Base-by-base conservation (phyloP, 176 grass and related monocot genomes). In the Oryza australiensis region DNA sequence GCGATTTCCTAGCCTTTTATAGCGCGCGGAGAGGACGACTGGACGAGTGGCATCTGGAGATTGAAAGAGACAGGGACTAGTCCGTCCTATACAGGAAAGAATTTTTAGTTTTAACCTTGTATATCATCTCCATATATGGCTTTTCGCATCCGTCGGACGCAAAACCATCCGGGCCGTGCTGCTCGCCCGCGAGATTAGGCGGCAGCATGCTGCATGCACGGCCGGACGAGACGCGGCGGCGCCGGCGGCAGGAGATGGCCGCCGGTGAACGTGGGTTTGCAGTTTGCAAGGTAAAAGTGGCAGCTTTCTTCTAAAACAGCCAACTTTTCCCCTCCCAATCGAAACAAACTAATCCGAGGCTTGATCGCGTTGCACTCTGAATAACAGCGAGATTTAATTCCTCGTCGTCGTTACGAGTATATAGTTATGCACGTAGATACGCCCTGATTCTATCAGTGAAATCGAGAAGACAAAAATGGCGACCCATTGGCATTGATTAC, bases 401-500 rank as follows among this genome's bases (percentile, higher is more conserved):
- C 0, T 3, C 2, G 2, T 2, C 9, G 0, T 3, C 40, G 5
- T 9, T 2, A 40, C 38, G 38, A 11, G 38, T 40, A 40, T 9
- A 1, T 8, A 40, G 9, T 40, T 40, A 12, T 16, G 38, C 7
- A 51, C 7, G 9, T 6, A 28, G 43, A 53, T 29, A 37, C 10
- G 6, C 7, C 41, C 30, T 5, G 12, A 46, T 35, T 45, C 12
- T 30, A 24, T 60, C 35, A 43, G 34, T 3, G 5, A 51, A 41
- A 67, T 67, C 16, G 24, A 43, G 0, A 3, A 13, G 68, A 8
- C 72, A 62, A 73, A 62, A 74, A 66, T 26, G 34, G 37, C 5
- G 68, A 37, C 4, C 67, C 34, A 60, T 15, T 49, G 43, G 28
- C 81, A 84, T 88, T 84, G 26, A 26, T 3, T 80, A 11, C 22